phyloP scores from a whole-genome alignment of 2,329 filamentous ascomycete genomes.

The Capronia coronata region DNA sequence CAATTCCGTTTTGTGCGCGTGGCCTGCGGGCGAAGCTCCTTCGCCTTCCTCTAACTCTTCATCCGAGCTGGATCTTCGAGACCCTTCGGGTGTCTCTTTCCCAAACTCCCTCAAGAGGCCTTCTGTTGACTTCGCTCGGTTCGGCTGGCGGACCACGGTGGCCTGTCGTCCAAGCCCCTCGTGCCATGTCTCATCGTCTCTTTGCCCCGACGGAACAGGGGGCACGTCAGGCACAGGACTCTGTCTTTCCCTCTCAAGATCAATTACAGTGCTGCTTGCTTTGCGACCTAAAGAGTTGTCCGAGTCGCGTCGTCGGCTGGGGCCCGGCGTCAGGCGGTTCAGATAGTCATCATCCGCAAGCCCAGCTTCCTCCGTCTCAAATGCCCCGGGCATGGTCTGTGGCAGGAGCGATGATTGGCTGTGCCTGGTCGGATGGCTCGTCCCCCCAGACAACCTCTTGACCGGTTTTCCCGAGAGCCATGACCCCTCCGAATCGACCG shows the following conservation, averaged over 20 bases:
- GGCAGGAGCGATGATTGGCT: constrained; percentile 42
- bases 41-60: constrained; percentile 30
- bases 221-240: constrained; percentile 26
- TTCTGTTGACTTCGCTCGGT: constrained; percentile 56
- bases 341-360: constrained; percentile 70
- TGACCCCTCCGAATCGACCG: constrained; percentile 89
- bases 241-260: constrained; percentile 54
- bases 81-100: constrained; percentile 30
- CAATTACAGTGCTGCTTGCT: constrained; percentile 46
- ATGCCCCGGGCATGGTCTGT: constrained; percentile 27
- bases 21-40: constrained; percentile 28
- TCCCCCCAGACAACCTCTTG: constrained; percentile 42
- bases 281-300: constrained; percentile 31
- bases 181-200: constrained; percentile 43
- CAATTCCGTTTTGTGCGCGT: constrained; percentile 14
- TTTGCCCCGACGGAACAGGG: constrained; percentile 18
- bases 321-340: constrained; percentile 47
- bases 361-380: constrained; percentile 48
- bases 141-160: constrained; percentile 57
- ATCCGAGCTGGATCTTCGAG: constrained; percentile 31
- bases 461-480: constrained; percentile 78
- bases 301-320: constrained; percentile 39
- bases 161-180: constrained; percentile 51
- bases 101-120: constrained; percentile 51
- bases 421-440: constrained; percentile 42